phyloP scores from a whole-genome alignment of 2,329 filamentous ascomycete genomes.

The Parastagonospora nodorum region DNA sequence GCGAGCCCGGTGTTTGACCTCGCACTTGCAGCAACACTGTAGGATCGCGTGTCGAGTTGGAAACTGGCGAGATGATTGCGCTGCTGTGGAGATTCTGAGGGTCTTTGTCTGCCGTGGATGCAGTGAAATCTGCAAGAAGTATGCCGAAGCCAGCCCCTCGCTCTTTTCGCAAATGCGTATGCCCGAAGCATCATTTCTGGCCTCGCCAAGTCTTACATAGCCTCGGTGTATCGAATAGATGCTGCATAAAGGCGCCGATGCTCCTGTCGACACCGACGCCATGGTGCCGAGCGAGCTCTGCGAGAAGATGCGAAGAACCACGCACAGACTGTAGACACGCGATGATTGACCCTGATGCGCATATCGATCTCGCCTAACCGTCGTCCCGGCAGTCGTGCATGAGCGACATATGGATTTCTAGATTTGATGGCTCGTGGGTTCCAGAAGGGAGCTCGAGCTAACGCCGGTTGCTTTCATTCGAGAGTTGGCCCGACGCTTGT shows the following conservation, averaged over 20 bases:
- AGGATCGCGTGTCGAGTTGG: neutral
- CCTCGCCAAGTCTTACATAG: neutral
- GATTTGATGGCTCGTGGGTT: neutral
- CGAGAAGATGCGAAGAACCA: no score
- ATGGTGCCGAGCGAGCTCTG: no score
- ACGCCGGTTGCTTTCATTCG: no score
- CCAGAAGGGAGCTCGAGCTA: no score
- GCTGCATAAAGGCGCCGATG: neutral
- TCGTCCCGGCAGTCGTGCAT: neutral
- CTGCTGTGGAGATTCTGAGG: neutral
- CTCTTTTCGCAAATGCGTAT: neutral
- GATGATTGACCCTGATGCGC: no score
- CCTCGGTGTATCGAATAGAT: no score
- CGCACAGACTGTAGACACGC: no score
- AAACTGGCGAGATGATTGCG: neutral
- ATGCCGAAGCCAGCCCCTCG: neutral
- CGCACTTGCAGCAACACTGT: neutral
- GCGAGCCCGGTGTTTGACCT: neutral
- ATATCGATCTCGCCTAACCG: neutral
- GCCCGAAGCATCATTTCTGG: no score
- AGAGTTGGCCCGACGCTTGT: no score
- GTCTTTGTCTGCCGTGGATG: neutral
- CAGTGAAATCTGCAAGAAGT: neutral
- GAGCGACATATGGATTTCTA: neutral
- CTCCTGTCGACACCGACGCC: no score